Evolutionary conservation across 1,284 basidiomycete genomes (phyloP), one percentile per base, ranked within the genome.

Genomic region (Meira miltonrushii): DNA sequence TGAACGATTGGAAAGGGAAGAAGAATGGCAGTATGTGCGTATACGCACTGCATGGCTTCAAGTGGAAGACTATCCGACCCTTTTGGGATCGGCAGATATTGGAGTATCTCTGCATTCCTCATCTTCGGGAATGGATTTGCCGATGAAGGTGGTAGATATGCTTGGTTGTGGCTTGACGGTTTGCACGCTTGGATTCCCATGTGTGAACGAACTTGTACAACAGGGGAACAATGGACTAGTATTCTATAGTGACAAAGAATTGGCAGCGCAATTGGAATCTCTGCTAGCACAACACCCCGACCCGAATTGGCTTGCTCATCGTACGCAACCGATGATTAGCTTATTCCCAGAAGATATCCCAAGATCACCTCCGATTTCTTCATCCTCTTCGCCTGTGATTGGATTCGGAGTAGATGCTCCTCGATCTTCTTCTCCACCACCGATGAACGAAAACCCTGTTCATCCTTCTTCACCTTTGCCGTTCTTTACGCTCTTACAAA

Each of bases 61-160:
- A 28, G 52, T 66, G 1, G 61, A 59, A 10, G 75, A 78, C 46
- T 75, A 75, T 44, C 66, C 68, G 1, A 37, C 62, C 0, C 60
- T 74, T 13, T 59, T 74, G 5, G 57, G 94, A 28, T 88, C 89
- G 3, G 91, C 92, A 2, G 92, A 98, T 78, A 71, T 99, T 17
- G 95, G 95, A 0, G 84, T 98, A 51, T 91, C 87, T 59, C 81
- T 99, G 58, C 95, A 99, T 79, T 85, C 87, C 15, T 92, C 89
- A 76, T 92, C 90, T 0, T 94, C 90, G 0, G 89, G 85, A 0
- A 80, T 94, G 48, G 95, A 99, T 79, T 81, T 99, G 55, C 95
- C 95, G 1, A 99, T 99, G 95, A 99, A 99, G 79, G 87, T 99
- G 9, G 93, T 99, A 1, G 95, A 99, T 78, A 97, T 98, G 95